Percentiles rank a stretch among this genome's conserved stretches.
Evolutionary conservation across 129 eudicot species (phyloP).

Genomic region (Heracleum sosnowskyi): DNA sequence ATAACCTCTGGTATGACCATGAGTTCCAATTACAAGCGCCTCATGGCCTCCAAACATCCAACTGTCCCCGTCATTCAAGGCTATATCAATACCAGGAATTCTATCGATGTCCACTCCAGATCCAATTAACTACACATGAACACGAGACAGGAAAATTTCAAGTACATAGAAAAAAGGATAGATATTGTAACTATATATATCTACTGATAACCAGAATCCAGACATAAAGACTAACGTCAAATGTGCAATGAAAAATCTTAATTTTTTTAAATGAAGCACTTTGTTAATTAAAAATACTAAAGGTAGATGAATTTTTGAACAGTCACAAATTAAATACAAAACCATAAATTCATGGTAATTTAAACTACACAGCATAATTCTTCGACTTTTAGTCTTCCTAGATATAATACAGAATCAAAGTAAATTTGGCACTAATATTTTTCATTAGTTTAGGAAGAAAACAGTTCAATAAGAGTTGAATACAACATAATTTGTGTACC

Average conservation of each 20-base stretch:
- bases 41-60: constrained; percentile 98
- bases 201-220: neutral
- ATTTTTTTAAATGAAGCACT: neutral
- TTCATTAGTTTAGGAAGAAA: neutral
- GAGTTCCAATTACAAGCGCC: constrained; percentile 77
- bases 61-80: constrained; percentile 74
- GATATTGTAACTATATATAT: neutral
- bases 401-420: neutral
- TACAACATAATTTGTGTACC: no score
- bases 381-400: neutral
- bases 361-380: neutral
- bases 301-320: neutral
- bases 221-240: neutral
- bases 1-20: constrained; percentile 87
- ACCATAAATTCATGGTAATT: no score
- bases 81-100: constrained; percentile 92
- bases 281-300: neutral
- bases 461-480: no score
- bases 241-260: neutral
- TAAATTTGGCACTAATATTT: neutral
- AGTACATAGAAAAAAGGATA: neutral
- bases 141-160: neutral
- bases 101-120: constrained; percentile 65
- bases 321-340: neutral
- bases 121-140: constrained; percentile 67